A percentile compares a stretch with the other conserved stretches of the same genome.
Evolutionary conservation across 2,329 filamentous ascomycete genomes (phyloP).

Genomic region (Xylariaceae sp.): DNA sequence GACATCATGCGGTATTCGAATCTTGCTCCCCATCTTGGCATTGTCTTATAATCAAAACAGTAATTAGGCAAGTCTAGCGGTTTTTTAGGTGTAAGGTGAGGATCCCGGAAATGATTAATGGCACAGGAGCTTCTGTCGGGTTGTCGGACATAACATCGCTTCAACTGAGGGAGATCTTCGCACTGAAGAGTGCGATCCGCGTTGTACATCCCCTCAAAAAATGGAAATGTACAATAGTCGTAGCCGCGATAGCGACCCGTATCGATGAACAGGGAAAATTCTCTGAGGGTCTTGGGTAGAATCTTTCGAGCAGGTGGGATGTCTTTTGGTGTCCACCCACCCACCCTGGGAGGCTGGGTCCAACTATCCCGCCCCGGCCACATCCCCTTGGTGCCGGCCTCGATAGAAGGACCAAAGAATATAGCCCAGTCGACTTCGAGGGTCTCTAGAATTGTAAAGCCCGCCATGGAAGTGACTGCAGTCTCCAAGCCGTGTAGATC

Average conservation of each 20-base stretch:
- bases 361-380: too few species aligned
- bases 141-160: too few species aligned
- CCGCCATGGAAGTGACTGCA: background rate
- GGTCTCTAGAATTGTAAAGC: background rate
- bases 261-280: background rate
- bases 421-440: background rate
- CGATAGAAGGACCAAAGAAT: background rate
- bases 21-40: too few species aligned
- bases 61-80: too few species aligned
- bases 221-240: background rate
- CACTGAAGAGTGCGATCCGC: too few species aligned
- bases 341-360: background rate
- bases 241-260: background rate
- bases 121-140: too few species aligned
- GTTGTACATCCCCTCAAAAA: background rate
- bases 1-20: too few species aligned
- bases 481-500: background rate
- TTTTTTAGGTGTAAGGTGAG: too few species aligned
- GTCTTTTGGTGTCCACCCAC: background rate
- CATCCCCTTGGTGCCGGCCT: background rate
- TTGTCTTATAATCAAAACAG: too few species aligned
- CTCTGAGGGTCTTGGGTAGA: background rate
- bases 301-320: background rate
- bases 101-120: too few species aligned
- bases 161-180: too few species aligned